phyloP scores from a whole-genome alignment of 2,329 filamentous ascomycete genomes.

The Trichophyton simii region DNA sequence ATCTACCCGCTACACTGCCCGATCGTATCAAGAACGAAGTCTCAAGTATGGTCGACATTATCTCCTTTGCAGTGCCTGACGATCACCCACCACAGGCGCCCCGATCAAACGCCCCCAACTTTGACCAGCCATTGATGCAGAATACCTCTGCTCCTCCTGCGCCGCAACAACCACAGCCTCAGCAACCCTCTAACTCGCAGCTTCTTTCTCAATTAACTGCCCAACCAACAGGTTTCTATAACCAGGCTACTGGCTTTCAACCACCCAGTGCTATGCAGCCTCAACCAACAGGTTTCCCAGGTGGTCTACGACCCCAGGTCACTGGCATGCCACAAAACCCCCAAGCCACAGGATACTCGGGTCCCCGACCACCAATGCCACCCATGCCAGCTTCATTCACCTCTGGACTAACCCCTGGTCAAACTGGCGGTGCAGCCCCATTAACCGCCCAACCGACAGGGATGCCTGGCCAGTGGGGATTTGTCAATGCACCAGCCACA shows the following conservation, averaged over 20 bases:
- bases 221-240: constrained; percentile 38
- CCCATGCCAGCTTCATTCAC: constrained; percentile 69
- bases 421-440: constrained; percentile 56
- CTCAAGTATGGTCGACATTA: constrained; percentile 98
- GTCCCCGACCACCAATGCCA: constrained; percentile 65
- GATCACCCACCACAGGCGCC: constrained; percentile 44
- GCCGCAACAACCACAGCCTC: constrained; percentile 53
- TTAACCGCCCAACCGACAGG: constrained; percentile 92
- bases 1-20: constrained; percentile 60
- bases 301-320: constrained; percentile 49
- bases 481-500: constrained; percentile 82
- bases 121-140: constrained; percentile 45
- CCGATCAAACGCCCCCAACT: constrained; percentile 57
- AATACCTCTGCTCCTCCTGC: constrained; percentile 39
- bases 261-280: constrained; percentile 34
- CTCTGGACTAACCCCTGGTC: constrained; percentile 45
- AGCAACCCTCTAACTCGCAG: constrained; percentile 58
- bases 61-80: constrained; percentile 83
- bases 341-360: constrained; percentile 66
- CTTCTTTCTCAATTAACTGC: constrained; percentile 46
- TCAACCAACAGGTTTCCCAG: constrained; percentile 34
- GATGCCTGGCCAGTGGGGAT: constrained; percentile 88
- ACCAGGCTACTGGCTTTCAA: constrained; percentile 58
- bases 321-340: constrained; percentile 61
- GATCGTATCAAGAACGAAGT: constrained; percentile 91